Evolutionary conservation across 257 asterid species (phyloP), one percentile per base, ranked within the genome.

Genomic region (Penstemon eatonii): DNA sequence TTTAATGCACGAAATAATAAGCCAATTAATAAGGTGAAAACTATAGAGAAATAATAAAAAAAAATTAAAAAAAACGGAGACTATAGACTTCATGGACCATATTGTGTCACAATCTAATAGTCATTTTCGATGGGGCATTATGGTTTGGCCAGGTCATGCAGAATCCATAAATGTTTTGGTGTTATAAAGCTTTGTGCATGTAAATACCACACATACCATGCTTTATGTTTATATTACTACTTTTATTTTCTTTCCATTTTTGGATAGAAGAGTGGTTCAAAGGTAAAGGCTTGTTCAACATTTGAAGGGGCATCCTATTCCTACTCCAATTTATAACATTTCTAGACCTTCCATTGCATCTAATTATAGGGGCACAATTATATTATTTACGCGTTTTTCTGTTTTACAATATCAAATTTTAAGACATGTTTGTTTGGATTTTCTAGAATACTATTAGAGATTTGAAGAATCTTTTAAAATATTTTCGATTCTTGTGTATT

Each of bases 81-180:
- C 51, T 10, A 57, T 59, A 40, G 67, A 8, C 25, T 69, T 54
- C 0, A 51, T 70, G 80, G 80, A 62, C 80, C 78, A 78, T 62
- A 66, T 13, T 53, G 63, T 71, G 78, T 79, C 78, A 49, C 76
- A 67, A 71, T 75, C 80, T 49, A 40, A 40, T 13, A 13, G 75
- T 79, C 80, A 67, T 57, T 79, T 40, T 75, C 80, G 47, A 75
- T 45, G 49, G 78, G 75, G 75, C 74, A 65, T 72, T 56, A 73
- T 79, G 72, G 76, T 53, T 56, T 66, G 45, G 70, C 53, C 75
- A 72, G 65, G 68, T 67, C 60, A 75, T 50, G 45, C 41, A 68
- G 63, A 38, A 63, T 67, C 75, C 63, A 63, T 43, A 56, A 42
- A 63, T 63, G 78, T 63, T 67, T 71, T 75, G 69, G 41, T 67